Base-by-base conservation (phyloP, 306 rosid genomes). In the Hylodesmum podocarpum region DNA sequence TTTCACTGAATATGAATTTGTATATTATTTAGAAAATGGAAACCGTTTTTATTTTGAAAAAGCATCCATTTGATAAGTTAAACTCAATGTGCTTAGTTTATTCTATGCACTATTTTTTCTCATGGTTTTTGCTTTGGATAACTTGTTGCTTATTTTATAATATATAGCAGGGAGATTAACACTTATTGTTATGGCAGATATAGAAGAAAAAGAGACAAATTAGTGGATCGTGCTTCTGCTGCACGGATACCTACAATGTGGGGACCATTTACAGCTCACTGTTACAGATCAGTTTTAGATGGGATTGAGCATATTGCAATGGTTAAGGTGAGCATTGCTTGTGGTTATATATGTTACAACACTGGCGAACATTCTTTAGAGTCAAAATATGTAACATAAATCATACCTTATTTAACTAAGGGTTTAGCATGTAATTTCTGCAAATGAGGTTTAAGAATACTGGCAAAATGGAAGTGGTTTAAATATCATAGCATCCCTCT, bases 241-340 rank as follows among this genome's bases (percentile, higher is more conserved):
- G 99, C 99, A n/a, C 82, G 80, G 43, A 92, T 95, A 83, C 99
- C 99, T 22, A 95, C 99, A 65, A 85, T 71, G 88, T 95, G 99
- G 99, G 99, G 99, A 66, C 97, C 97, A 31, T 95, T 88, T 75
- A 84, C 85, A 25, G 79, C 99, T 53, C 83, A 87, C 85, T 95
- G 99, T 70, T 95, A 90, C 82, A 86, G 76, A 58, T 92, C 99
- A 18, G 72, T 90, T 78, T 33, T 92, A 13, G 99, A 95, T 15
- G 97, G 97, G 69, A 92, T 92, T 37, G 99, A 95, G 80, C 99
- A 95, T 75, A 89, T 92, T 85, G 99, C 97, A 55, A 95, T 95
- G 99, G 99, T 92, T 72, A 95, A 95, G 89, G 99, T 95, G 86
- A 70, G 89, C 28, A 51, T 41, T 55, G 24, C 59, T 49, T 68